phyloP scores from a whole-genome alignment of 208 protist genomes.

The Wallacemonas sp. region DNA sequence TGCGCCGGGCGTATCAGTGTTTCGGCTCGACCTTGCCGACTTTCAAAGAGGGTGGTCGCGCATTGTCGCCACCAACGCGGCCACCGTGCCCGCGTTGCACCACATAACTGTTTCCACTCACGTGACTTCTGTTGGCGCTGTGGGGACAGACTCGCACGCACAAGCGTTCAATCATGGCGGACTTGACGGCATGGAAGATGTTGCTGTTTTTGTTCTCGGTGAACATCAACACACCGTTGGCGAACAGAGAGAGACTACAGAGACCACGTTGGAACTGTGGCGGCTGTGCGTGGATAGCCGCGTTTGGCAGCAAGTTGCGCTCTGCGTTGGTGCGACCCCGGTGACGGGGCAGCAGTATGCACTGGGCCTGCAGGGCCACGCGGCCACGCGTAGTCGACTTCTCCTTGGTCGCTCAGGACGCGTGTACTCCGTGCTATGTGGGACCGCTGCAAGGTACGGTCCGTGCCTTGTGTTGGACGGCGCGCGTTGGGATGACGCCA shows the following conservation, averaged over 20 bases:
- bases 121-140: neutral
- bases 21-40: conserved; percentile 12
- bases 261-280: conserved; percentile 16
- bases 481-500: too few relatives aligned
- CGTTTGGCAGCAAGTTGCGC: conserved; percentile 5
- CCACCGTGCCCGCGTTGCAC: neutral
- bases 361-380: too few relatives aligned
- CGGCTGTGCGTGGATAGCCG: neutral
- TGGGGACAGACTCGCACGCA: neutral
- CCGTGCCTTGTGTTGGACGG: too few relatives aligned
- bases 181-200: neutral
- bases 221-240: neutral
- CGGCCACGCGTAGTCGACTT: too few relatives aligned
- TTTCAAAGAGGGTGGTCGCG: conserved; percentile 13
- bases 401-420: too few relatives aligned
- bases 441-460: too few relatives aligned
- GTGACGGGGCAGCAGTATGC: neutral
- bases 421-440: too few relatives aligned
- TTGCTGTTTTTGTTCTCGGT: conserved; percentile 1
- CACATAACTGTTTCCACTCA: conserved; percentile 5
- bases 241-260: too few relatives aligned
- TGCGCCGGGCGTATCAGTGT: conserved; percentile 1
- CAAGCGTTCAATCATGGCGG: neutral
- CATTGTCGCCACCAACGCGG: neutral
- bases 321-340: neutral